These are phyloP conservation scores for Calonectria pseudoreteaudii DNA, from an alignment of 2,329 filamentous ascomycete genomes.

Conservation along the genomic window DNA sequence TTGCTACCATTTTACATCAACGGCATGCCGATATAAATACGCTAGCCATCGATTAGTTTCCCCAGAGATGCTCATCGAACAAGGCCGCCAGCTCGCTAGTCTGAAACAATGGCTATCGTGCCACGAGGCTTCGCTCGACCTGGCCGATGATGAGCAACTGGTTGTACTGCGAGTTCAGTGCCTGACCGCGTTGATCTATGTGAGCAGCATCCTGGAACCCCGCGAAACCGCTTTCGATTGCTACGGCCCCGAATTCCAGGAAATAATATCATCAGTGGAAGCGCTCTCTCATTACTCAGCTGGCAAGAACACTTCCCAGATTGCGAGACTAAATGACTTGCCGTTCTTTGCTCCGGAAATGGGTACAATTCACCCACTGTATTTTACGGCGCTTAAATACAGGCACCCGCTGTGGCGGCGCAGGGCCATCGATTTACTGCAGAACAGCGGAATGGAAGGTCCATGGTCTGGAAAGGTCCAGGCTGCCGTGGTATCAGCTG, in stretches of 20 bases:
- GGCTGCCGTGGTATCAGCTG: neutral
- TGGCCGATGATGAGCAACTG: slow-evolving; percentile 8
- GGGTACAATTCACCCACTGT: slow-evolving; percentile 32
- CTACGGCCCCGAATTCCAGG: slow-evolving; percentile 33
- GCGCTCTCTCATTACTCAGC: neutral
- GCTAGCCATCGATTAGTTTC: slow-evolving; percentile 22
- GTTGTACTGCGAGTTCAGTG: slow-evolving; percentile 33
- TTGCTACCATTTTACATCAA: slow-evolving; percentile 28
- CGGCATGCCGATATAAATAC: slow-evolving; percentile 30
- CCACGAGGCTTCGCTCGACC: neutral
- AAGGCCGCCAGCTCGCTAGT: slow-evolving; percentile 30
- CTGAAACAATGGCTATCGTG: slow-evolving; percentile 31
- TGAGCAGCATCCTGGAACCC: slow-evolving; percentile 25
- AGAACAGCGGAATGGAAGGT: slow-evolving; percentile 25
- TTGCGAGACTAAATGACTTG: neutral
- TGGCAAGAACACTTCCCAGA: accelerated
- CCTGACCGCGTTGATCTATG: slow-evolving; percentile 24
- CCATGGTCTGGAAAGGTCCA: slow-evolving; percentile 34
- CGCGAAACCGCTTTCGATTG: slow-evolving; percentile 29
- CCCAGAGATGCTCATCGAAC: slow-evolving; percentile 35
- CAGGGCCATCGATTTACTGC: slow-evolving; percentile 21
- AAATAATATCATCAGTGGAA: slow-evolving; percentile 24
- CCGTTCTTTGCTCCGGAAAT: slow-evolving; percentile 32
- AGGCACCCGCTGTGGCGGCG: slow-evolving; percentile 29
- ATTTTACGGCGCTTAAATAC: slow-evolving; percentile 30